Percentiles rank a stretch among this genome's conserved stretches.
These are phyloP conservation scores for Hypoxylon sp. DNA, from an alignment of 2,329 filamentous ascomycete genomes.

Conservation along the genomic window DNA sequence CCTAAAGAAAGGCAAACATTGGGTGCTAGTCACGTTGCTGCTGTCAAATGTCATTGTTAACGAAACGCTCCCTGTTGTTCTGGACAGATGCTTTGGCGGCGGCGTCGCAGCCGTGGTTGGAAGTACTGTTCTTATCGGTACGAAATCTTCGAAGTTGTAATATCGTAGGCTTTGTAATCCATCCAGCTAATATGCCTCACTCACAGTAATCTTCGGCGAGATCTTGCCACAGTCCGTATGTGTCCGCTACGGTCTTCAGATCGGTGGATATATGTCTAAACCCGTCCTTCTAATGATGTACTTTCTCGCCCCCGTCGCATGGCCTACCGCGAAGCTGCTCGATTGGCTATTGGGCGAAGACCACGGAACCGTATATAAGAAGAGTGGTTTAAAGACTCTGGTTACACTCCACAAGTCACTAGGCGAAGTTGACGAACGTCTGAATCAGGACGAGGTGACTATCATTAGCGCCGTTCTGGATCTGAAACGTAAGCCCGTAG, in stretches of 20 bases:
- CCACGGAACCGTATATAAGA: constrained; percentile 97
- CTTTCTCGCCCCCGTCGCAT: constrained; percentile 88
- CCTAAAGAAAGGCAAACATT: constrained; percentile 92
- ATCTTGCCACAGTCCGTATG: constrained; percentile 96
- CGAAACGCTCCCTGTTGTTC: constrained; percentile 93
- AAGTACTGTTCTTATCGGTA: constrained; percentile 94
- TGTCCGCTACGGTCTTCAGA: constrained; percentile 94
- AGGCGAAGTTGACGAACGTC: constrained; percentile 86
- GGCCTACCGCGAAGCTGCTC: constrained; percentile 95
- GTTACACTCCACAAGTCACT: constrained; percentile 95
- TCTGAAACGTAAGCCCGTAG: constrained; percentile 95
- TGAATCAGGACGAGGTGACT: constrained; percentile 98
- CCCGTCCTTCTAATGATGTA: constrained; percentile 93
- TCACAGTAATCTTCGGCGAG: constrained; percentile 94
- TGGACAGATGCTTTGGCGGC: constrained; percentile 93
- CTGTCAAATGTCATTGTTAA: constrained; percentile 98
- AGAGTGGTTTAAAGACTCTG: constrained; percentile 95
- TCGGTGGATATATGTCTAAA: constrained; percentile 93
- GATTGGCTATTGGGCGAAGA: constrained; percentile 94
- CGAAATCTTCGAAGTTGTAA: constrained; percentile 48
- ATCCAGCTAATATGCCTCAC: constrained; percentile 44
- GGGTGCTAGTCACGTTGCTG: constrained; percentile 95
- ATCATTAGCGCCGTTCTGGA: constrained; percentile 98
- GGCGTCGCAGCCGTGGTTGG: constrained; percentile 95
- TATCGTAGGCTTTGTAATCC: neutral